These are phyloP conservation scores for Suhomyces kunorum DNA, from an alignment of 1,139 yeast species.

Conservation along the genomic window DNA sequence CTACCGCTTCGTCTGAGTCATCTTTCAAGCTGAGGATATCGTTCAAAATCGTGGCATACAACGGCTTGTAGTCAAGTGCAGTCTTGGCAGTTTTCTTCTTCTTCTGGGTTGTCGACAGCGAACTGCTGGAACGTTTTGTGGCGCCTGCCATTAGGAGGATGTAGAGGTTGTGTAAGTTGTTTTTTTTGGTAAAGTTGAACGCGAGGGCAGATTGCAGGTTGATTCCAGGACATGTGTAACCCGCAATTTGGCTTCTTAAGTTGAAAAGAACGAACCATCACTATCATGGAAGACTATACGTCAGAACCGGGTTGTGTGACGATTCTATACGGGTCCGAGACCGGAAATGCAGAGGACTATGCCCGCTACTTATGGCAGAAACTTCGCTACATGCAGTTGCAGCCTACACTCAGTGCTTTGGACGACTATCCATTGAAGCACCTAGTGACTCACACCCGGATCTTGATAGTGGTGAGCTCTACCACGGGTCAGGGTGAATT, in stretches of 20 bases:
- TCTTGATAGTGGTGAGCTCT: slow-evolving; percentile 70
- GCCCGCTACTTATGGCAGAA: slow-evolving; percentile 65
- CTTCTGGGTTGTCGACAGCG: slow-evolving; percentile 14
- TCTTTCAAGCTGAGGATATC: slow-evolving; percentile 32
- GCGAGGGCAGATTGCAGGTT: slow-evolving; percentile 1
- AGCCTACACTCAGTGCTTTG: slow-evolving; percentile 53
- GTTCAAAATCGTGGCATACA: slow-evolving; percentile 30
- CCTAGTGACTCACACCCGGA: slow-evolving; percentile 48
- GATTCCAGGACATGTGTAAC: neutral
- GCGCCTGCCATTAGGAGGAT: slow-evolving; percentile 12
- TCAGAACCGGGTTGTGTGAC: slow-evolving; percentile 33
- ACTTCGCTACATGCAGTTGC: slow-evolving; percentile 57
- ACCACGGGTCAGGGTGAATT: slow-evolving; percentile 97
- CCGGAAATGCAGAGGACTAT: slow-evolving; percentile 88
- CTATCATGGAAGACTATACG: slow-evolving; percentile 5
- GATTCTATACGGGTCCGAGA: slow-evolving; percentile 86
- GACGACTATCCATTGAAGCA: slow-evolving; percentile 63
- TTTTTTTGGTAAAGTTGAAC: slow-evolving; percentile 1
- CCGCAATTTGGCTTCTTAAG: neutral
- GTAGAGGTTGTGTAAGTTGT: slow-evolving; percentile 1
- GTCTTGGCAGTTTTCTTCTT: slow-evolving; percentile 17
- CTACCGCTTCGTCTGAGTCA: slow-evolving; percentile 36
- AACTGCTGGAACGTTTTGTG: slow-evolving; percentile 14
- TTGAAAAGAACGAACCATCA: neutral
- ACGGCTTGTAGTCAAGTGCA: slow-evolving; percentile 28